Conservation (phyloP, 805 yeast genomes). For the Lipomyces yamadae region DNA sequence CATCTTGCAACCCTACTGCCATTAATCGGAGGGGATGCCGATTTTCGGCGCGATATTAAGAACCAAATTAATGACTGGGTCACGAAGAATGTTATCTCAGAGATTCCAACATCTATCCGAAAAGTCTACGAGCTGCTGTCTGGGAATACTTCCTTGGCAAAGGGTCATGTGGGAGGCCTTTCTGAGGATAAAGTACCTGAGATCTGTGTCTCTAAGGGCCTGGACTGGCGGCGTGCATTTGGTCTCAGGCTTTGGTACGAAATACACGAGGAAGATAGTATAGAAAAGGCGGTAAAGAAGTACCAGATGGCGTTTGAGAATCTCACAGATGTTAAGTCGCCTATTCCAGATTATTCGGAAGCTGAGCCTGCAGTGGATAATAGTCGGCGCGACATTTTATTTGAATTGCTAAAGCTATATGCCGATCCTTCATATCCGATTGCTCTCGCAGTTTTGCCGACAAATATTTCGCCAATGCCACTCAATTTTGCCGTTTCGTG, state of each 20-base stretch:
- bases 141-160: constrained; percentile 47
- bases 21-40: constrained; percentile 71
- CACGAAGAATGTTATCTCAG: constrained; percentile 48
- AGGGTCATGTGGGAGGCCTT: constrained; percentile 23
- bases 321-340: constrained; percentile 13
- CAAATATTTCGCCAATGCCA: not conserved
- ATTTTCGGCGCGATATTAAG: constrained; percentile 59
- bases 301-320: constrained; percentile 35
- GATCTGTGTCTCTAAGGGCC: constrained; percentile 45
- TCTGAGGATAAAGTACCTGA: constrained; percentile 34
- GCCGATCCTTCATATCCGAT: constrained; percentile 25
- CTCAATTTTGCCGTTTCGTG: constrained; percentile 47
- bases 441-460: constrained; percentile 17
- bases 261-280: constrained; percentile 29
- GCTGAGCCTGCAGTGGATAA: not conserved
- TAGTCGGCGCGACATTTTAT: constrained; percentile 24
- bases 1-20: constrained; percentile 76
- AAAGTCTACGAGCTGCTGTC: constrained; percentile 69
- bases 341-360: constrained; percentile 9
- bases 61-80: constrained; percentile 73
- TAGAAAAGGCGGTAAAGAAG: constrained; percentile 36
- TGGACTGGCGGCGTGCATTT: constrained; percentile 71
- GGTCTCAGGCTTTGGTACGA: constrained; percentile 66
- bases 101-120: constrained; percentile 59
- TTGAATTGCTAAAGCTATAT: constrained; percentile 30